These are phyloP conservation scores for Spizellomyces punctatus DNA, from an alignment of 192 early-diverging fungal species.

Conservation along the genomic window DNA sequence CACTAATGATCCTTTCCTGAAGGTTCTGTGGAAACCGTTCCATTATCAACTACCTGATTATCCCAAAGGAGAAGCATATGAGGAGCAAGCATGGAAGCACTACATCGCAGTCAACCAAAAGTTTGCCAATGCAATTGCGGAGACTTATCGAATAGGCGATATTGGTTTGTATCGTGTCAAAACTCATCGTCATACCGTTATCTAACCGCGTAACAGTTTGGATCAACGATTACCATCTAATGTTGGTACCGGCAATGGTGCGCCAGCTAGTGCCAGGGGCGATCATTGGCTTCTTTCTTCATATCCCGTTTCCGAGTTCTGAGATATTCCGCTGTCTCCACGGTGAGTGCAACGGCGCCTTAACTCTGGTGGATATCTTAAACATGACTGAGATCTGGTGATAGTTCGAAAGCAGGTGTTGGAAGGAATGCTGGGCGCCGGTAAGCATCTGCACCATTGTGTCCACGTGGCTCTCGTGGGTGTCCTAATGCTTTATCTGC, in stretches of 20 bases:
- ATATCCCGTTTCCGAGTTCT: conserved; percentile 95
- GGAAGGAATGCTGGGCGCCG: conserved; percentile 50
- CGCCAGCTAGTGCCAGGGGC: conserved; percentile 81
- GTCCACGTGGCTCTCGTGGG: background rate
- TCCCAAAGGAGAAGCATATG: conserved; percentile 76
- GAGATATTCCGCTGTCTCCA: conserved; percentile 93
- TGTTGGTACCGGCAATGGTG: conserved; percentile 89
- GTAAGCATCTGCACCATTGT: background rate
- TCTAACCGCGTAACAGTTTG: conserved; percentile 55
- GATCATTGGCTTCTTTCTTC: conserved; percentile 93
- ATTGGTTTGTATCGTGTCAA: conserved; percentile 60
- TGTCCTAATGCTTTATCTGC: background rate
- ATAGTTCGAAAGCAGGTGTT: conserved; percentile 48
- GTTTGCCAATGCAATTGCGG: conserved; percentile 82
- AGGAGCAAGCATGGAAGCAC: conserved; percentile 79
- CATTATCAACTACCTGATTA: conserved; percentile 93
- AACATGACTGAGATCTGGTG: background rate
- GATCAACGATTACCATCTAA: conserved; percentile 98
- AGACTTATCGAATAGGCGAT: conserved; percentile 79
- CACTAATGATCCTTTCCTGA: background rate
- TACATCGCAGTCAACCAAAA: conserved; percentile 81
- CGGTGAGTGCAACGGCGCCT: conserved; percentile 29
- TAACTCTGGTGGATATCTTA: background rate
- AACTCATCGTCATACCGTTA: conserved; percentile 25
- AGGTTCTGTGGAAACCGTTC: conserved; percentile 96